phyloP scores from a whole-genome alignment of 805 yeast genomes.

The Hanseniaspora jakobsenii region DNA sequence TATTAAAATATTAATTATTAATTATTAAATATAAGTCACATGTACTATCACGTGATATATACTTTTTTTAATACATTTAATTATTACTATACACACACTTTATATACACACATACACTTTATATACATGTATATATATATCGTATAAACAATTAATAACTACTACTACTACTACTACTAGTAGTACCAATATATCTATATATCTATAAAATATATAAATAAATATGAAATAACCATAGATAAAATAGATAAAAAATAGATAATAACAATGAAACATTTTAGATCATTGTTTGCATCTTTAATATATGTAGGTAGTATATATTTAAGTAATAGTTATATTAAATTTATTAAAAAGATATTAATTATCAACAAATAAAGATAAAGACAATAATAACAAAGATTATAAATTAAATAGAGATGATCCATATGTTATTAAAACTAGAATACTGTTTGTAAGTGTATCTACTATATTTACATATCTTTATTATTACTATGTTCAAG shows the following conservation, averaged over 20 bases:
- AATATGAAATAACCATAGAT: no score
- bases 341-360: background rate
- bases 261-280: slow-evolving; percentile 1
- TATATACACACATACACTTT: no score
- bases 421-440: slow-evolving; percentile 14
- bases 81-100: no score
- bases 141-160: no score
- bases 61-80: no score
- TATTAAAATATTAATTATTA: no score
- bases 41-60: no score
- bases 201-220: background rate
- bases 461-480: slow-evolving; percentile 3
- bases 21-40: no score
- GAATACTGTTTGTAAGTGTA: slow-evolving; percentile 11
- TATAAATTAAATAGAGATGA: slow-evolving; percentile 14
- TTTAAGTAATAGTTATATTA: slow-evolving; percentile 5
- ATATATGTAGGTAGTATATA: slow-evolving; percentile 13
- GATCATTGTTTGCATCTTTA: slow-evolving; percentile 5
- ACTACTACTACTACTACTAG: no score
- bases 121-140: no score
- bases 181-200: no score
- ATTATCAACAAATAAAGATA: background rate
- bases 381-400: background rate
- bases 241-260: no score
- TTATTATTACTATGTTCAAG: background rate